Base-by-base conservation (phyloP, 1,284 basidiomycete species). In the Cutaneotrichosporon spelunceum region DNA sequence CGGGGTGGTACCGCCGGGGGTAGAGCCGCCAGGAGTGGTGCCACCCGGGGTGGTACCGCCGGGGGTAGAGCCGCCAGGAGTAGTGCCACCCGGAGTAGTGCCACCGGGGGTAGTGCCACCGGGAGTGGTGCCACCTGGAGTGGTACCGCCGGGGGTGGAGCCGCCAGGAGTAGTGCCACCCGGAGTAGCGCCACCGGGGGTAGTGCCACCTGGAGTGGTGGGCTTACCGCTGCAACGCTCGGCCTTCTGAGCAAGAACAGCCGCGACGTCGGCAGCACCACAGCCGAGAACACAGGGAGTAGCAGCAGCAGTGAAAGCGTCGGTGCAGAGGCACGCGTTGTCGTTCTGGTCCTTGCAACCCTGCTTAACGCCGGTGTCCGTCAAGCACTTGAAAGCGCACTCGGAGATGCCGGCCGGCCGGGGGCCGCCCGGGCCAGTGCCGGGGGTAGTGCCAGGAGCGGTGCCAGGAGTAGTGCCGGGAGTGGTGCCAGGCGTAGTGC, bases 281-380 rank as follows among this genome's bases (percentile, higher is more conserved):
- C 33, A 29, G 13, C 44, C 24, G 23, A 33, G 33, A 10, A 59
- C 23, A 33, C 58, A 59, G 3, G 52, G n/a, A 3, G 52, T 34
- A 19, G 53, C 58, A 23, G 57, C 57, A 24, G 42, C 23, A 30
- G 33, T 42, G 57, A 53, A 59, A 8, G 29, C 44, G 29, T 21
- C 10, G 13, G 42, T 47, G 57, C 57, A 59, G 13, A 59, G 19
- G 39, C 57, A 59, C 3, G 57, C 57, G 16, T 14, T 59, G 57
- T 59, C 57, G n/a, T 30, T 14, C 19, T 53, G 21, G 8, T 52
- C 44, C 52, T 47, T 54, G 57, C 57, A 59, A 24, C 57, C 57
- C 42, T 53, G 66, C 11, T 14, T 6, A 10, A 24, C 29, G 13
- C 47, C 30, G 9, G 53, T 53, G 4, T 30, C 45, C 26, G 13